A percentile compares a stretch with the other conserved stretches of the same genome.
These are phyloP conservation scores for Isatis tinctoria DNA, from an alignment of 345 rosid species.

Conservation along the genomic window DNA sequence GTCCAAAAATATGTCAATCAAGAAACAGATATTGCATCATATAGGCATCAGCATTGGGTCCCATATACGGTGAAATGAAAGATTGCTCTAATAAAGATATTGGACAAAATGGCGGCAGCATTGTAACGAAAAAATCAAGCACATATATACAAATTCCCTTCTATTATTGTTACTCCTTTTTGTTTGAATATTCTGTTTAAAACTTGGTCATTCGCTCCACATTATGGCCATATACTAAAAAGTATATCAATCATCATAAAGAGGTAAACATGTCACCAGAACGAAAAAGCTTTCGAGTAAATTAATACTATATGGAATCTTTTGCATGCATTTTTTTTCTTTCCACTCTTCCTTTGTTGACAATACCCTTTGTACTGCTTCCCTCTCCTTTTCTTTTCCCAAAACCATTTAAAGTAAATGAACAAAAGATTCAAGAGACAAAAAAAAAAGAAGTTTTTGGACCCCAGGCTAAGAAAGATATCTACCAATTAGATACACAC, in stretches of 20 bases:
- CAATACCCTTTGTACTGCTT: not conserved
- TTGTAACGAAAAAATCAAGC: not conserved
- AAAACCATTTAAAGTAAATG: too few relatives aligned
- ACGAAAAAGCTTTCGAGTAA: slow-evolving; percentile 2
- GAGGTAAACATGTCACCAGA: slow-evolving; percentile 5
- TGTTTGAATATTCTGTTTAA: not conserved
- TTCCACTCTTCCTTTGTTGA: not conserved
- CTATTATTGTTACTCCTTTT: slow-evolving; percentile 21
- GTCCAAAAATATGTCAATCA: slow-evolving; percentile 28
- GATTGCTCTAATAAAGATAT: slow-evolving; percentile 19
- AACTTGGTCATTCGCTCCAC: not conserved
- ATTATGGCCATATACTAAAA: not conserved
- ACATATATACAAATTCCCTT: not conserved
- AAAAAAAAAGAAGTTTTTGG: not conserved
- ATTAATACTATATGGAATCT: not conserved
- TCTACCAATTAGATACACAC: not conserved
- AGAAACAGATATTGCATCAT: slow-evolving; percentile 31
- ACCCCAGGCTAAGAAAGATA: not conserved
- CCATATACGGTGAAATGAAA: slow-evolving; percentile 14
- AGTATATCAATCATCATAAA: slow-evolving; percentile 23
- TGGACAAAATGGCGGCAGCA: slow-evolving; percentile 82
- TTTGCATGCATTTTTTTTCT: slow-evolving; percentile 5
- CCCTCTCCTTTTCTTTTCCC: not conserved
- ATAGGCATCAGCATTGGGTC: slow-evolving; percentile 24
- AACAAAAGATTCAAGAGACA: too few relatives aligned